A percentile compares a stretch with the other conserved stretches of the same genome.
Evolutionary conservation across 2,329 filamentous ascomycete genomes (phyloP).

Genomic region (Erysiphe neolycopersici): DNA sequence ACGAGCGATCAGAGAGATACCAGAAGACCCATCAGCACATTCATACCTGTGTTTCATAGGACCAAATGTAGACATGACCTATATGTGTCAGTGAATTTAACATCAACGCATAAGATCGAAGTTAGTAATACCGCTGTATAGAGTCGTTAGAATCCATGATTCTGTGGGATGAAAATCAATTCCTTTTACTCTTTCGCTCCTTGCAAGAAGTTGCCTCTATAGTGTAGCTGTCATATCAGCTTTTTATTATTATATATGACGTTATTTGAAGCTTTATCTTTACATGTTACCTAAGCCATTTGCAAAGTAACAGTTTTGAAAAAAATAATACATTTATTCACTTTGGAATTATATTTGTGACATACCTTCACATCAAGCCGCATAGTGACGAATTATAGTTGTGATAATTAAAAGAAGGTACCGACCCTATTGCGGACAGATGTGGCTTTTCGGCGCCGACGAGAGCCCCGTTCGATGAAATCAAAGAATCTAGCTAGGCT

Average conservation of each 20-base stretch:
- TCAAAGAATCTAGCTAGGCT: not conserved
- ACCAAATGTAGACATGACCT: slow-evolving; percentile 99
- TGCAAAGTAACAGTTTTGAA: not conserved
- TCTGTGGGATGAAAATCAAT: slow-evolving; percentile 94
- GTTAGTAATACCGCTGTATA: slow-evolving; percentile 54
- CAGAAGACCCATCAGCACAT: not conserved
- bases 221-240: slow-evolving; percentile 16
- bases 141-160: slow-evolving; percentile 86
- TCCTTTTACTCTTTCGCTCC: slow-evolving; percentile 87
- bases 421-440: not conserved
- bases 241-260: slow-evolving; percentile 5
- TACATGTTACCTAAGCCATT: not conserved
- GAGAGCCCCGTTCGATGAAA: slow-evolving; percentile 2
- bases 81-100: not conserved
- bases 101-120: not conserved
- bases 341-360: slow-evolving; percentile 1
- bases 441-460: slow-evolving; percentile 6
- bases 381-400: slow-evolving; percentile 18
- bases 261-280: slow-evolving; percentile 2
- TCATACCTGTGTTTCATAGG: slow-evolving; percentile 61
- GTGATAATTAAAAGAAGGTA: not conserved
- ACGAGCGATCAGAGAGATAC: slow-evolving; percentile 2
- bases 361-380: slow-evolving; percentile 32
- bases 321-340: not conserved
- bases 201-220: slow-evolving; percentile 59